Base-by-base conservation (phyloP, 306 rosid genomes). In the Lathyrus aphaca region DNA sequence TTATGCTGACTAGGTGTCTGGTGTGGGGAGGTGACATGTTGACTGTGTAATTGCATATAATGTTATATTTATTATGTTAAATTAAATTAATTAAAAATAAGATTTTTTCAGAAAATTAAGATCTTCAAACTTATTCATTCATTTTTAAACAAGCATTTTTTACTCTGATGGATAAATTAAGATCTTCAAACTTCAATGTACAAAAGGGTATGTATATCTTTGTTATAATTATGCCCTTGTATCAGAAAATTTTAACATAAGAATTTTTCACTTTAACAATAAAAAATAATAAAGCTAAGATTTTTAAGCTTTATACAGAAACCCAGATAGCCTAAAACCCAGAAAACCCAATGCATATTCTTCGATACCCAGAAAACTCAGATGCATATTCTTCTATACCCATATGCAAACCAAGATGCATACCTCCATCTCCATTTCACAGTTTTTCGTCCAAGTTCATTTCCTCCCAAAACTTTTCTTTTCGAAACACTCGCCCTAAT, bases 161-260 rank as follows among this genome's bases (percentile, higher is more conserved):
- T 61, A 48, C 68, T 45, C 44, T 8, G 14, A 17, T 4, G 58
- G 21, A 72, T 60, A 72, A 73, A 62, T 39, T 32, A 76, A 81
- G 56, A 46, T 46, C 65, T 49, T 66, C 13, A 27, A 54, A 60
- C 65, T 48, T 66, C 13, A 18, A 54, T 51, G 57, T 35, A 55
- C 38, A 55, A 12, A 55, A 55, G 10, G 17, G 38, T 11, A 21
- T 23, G 14, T 35, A 44, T 17, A 55, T 5, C 61, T 38, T 23
- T 23, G 16, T 13, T 55, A 18, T 23, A 55, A 12, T 11, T 14
- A 13, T 25, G 17, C 17, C 4, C 13, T 25, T 54, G 15, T 21
- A 11, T 21, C 35, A 17, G 16, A 54, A 54, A 54, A 54, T 11
- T 55, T 25, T 15, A 53, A 50, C 57, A 50, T 50, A 25, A 25